Evolutionary conservation across 805 yeast species (phyloP).

Genomic region (Candida wancherniae): DNA sequence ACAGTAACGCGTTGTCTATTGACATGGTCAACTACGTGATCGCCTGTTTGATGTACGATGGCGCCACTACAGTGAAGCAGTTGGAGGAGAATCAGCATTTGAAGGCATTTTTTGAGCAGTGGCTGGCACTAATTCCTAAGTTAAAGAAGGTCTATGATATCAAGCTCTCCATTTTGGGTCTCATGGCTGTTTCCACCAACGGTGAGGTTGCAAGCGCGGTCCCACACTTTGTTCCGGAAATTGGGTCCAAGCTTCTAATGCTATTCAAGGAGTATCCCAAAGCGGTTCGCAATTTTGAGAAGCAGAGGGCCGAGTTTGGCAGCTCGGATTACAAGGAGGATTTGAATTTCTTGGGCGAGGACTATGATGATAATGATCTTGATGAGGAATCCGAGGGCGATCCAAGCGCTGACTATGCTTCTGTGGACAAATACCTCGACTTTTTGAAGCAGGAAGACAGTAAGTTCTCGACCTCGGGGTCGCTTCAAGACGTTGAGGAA

Average conservation of each 20-base stretch:
- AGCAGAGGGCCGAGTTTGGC: constrained; percentile 53
- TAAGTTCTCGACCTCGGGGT: constrained; percentile 26
- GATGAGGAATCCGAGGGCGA: constrained; percentile 20
- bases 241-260: constrained; percentile 48
- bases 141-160: constrained; percentile 74
- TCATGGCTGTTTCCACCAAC: constrained; percentile 43
- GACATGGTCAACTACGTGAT: constrained; percentile 58
- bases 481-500: constrained; percentile 18
- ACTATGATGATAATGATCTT: constrained; percentile 9
- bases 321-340: constrained; percentile 22
- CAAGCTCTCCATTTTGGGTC: constrained; percentile 67
- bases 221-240: constrained; percentile 27
- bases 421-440: constrained; percentile 42
- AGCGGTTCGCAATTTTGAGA: constrained; percentile 64
- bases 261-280: constrained; percentile 61
- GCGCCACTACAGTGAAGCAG: constrained; percentile 46
- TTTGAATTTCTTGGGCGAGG: constrained; percentile 6
- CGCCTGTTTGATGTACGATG: constrained; percentile 59
- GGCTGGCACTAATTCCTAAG: constrained; percentile 58
- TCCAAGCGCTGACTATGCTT: constrained; percentile 21
- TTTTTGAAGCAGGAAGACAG: constrained; percentile 44
- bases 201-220: constrained; percentile 18
- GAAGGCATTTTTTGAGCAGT: constrained; percentile 47
- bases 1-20: constrained; percentile 39
- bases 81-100: constrained; percentile 42